Percentiles rank a stretch among this genome's conserved stretches.
phyloP scores from a whole-genome alignment of 2,329 filamentous ascomycete genomes.

The Penicillium sp. region DNA sequence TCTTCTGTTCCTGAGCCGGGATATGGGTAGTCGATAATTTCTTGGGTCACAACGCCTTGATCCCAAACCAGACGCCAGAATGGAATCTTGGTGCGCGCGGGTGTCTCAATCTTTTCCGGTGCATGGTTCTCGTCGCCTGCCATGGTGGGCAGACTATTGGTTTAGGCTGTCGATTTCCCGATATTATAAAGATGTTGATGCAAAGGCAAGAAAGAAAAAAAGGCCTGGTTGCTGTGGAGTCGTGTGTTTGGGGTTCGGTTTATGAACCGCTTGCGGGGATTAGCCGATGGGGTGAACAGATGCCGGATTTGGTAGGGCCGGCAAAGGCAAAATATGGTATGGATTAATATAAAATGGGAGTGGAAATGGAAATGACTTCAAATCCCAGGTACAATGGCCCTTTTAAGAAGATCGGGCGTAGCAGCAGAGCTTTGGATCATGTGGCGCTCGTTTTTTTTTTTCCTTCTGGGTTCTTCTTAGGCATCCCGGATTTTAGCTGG shows the following conservation, averaged over 20 bases:
- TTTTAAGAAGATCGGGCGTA: not conserved
- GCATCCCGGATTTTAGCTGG: too few relatives aligned
- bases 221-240: not conserved
- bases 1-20: constrained; percentile 58
- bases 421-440: not conserved
- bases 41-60: constrained; percentile 53
- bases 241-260: constrained; percentile 2
- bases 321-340: too few relatives aligned
- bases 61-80: constrained; percentile 53
- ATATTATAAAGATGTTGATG: not conserved
- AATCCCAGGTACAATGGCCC: too few relatives aligned
- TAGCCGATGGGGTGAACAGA: not conserved
- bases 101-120: constrained; percentile 27
- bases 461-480: constrained; percentile 2
- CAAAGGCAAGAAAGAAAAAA: not conserved
- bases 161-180: not conserved
- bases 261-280: constrained; percentile 12
- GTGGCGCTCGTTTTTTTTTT: constrained; percentile 9
- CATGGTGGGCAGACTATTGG: constrained; percentile 21
- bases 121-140: constrained; percentile 18
- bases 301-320: too few relatives aligned
- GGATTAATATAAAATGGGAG: too few relatives aligned
- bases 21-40: constrained; percentile 53
- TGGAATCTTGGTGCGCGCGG: constrained; percentile 27
- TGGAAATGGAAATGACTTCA: too few relatives aligned